phyloP scores from a whole-genome alignment of 2,329 filamentous ascomycete species.

The Fusarium pseudoanthophilum region DNA sequence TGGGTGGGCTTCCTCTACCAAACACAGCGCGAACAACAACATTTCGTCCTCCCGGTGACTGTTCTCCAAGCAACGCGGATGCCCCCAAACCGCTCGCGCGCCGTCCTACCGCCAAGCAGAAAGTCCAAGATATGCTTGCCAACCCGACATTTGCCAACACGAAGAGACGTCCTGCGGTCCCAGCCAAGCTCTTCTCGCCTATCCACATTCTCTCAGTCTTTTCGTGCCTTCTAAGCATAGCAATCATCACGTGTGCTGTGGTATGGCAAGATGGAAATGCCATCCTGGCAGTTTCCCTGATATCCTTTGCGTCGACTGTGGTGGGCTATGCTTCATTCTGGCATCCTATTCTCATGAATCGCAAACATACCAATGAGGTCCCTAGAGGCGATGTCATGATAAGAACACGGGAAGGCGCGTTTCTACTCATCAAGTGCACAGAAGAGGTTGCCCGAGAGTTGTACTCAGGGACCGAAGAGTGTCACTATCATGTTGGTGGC shows the following conservation, averaged over 20 bases:
- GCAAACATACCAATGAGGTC: conserved; percentile 59
- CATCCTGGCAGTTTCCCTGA: conserved; percentile 58
- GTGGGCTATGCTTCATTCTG: conserved; percentile 68
- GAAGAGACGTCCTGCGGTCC: conserved; percentile 58
- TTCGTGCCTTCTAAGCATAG: conserved; percentile 61
- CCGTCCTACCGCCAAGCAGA: conserved; percentile 53
- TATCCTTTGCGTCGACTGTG: conserved; percentile 64
- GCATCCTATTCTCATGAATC: conserved; percentile 64
- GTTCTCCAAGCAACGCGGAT: neutral
- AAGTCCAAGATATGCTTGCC: conserved; percentile 56
- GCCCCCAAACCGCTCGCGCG: conserved; percentile 36
- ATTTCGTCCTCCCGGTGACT: neutral
- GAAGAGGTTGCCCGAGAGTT: conserved; percentile 72
- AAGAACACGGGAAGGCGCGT: conserved; percentile 68
- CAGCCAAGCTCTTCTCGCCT: conserved; percentile 60
- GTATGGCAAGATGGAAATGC: conserved; percentile 52
- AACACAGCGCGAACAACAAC: conserved; percentile 16
- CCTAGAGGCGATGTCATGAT: conserved; percentile 70
- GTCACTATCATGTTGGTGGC: conserved; percentile 62
- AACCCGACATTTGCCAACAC: conserved; percentile 54
- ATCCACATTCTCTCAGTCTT: conserved; percentile 64
- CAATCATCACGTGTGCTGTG: conserved; percentile 57
- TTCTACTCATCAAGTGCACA: conserved; percentile 66
- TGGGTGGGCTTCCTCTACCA: conserved; percentile 17
- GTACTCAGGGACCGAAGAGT: conserved; percentile 70